These are phyloP conservation scores for Chrysosporium keratinophilum DNA, from an alignment of 2,329 filamentous ascomycete species.

Conservation along the genomic window DNA sequence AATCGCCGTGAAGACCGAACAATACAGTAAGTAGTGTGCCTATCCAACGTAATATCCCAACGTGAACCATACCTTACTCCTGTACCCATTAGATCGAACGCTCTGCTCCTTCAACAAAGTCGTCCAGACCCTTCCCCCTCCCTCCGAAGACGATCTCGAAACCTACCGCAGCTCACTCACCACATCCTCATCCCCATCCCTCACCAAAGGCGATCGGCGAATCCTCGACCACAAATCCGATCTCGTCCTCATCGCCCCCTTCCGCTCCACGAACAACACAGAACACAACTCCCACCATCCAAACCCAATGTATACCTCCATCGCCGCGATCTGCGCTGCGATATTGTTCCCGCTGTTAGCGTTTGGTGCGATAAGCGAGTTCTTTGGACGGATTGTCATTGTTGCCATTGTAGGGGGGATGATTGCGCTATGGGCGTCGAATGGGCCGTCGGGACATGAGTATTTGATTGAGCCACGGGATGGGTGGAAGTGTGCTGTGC, in stretches of 20 bases:
- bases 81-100: constrained; percentile 27
- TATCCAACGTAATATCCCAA: background rate
- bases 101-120: constrained; percentile 41
- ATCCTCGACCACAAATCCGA: constrained; percentile 46
- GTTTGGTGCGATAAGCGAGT: constrained; percentile 48
- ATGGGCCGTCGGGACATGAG: constrained; percentile 28
- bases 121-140: constrained; percentile 36
- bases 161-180: constrained; percentile 47
- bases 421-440: constrained; percentile 33
- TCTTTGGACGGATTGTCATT: constrained; percentile 49
- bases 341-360: constrained; percentile 50
- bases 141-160: constrained; percentile 39
- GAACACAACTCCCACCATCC: background rate
- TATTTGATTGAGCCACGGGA: constrained; percentile 30
- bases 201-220: constrained; percentile 42
- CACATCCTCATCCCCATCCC: constrained; percentile 33
- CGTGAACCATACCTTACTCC: constrained; percentile 10
- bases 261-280: background rate
- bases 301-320: constrained; percentile 29
- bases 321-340: constrained; percentile 41
- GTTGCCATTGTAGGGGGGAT: constrained; percentile 45
- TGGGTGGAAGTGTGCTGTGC: constrained; percentile 31
- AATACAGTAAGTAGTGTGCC: constrained; percentile 46
- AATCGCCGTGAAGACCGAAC: constrained; percentile 49
- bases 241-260: constrained; percentile 26